Conservation (phyloP, 2,329 filamentous ascomycete genomes). For the Pseudogymnoascus sp. region DNA sequence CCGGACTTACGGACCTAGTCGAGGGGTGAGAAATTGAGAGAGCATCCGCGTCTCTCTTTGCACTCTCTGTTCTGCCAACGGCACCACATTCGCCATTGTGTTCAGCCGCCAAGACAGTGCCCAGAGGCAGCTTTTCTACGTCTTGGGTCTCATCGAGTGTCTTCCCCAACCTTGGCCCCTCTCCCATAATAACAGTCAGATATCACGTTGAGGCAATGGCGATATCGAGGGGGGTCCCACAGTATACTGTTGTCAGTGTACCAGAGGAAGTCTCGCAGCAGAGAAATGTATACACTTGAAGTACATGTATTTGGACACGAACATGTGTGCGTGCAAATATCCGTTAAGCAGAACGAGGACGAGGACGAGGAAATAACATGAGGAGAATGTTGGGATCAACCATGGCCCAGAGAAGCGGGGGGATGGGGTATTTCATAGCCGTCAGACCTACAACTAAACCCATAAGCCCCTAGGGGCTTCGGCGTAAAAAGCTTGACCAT, state of each 20-base stretch:
- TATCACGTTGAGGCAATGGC: not conserved
- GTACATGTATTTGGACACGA: not conserved
- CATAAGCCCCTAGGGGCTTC: conserved; percentile 1
- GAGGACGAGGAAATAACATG: not conserved
- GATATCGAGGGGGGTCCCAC: not conserved
- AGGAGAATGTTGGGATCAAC: not conserved
- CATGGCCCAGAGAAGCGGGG: not conserved
- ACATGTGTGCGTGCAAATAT: not conserved
- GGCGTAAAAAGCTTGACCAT: conserved; percentile 5
- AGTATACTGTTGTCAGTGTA: not conserved
- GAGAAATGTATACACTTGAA: not conserved
- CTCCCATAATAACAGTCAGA: not conserved
- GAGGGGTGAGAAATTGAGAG: conserved; percentile 17
- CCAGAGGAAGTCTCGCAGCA: not conserved
- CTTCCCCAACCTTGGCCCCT: not conserved
- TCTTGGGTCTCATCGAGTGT: not conserved
- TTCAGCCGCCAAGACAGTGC: not conserved
- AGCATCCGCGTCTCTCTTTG: conserved; percentile 10
- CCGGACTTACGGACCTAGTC: conserved; percentile 14
- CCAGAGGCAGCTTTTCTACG: not conserved
- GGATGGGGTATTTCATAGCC: not conserved
- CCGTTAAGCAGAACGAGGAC: not conserved
- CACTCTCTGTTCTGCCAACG: not conserved
- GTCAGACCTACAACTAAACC: not conserved
- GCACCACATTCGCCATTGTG: not conserved